Conservation (phyloP, 108 stramenopile species). For the Ochromonas danica region DNA sequence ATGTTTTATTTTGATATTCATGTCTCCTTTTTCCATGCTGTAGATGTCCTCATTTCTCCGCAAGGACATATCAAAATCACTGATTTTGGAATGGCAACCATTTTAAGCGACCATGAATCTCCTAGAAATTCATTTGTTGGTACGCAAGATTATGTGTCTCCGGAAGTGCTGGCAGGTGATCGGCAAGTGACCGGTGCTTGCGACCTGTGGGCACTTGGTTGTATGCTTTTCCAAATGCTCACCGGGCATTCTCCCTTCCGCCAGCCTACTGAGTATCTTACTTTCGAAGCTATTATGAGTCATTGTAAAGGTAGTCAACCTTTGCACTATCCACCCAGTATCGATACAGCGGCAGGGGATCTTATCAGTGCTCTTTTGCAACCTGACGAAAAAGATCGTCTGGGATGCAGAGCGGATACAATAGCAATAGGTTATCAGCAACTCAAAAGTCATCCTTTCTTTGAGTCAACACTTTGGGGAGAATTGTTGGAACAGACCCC, state of each 20-base stretch:
- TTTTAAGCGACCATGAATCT: background rate
- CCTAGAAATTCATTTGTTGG: constrained; percentile 39
- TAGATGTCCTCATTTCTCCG: constrained; percentile 38
- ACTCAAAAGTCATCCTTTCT: constrained; percentile 24
- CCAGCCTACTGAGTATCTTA: constrained; percentile 41
- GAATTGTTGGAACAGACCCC: background rate
- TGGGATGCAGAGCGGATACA: background rate
- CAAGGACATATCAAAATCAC: constrained; percentile 49
- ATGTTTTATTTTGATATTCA: background rate
- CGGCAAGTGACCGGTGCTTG: constrained; percentile 31
- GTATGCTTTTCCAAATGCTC: constrained; percentile 47
- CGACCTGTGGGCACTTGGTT: constrained; percentile 58
- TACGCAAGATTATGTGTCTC: constrained; percentile 61
- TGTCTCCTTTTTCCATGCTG: background rate
- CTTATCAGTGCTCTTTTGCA: background rate
- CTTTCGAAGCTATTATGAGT: constrained; percentile 37
- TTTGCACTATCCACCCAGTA: background rate
- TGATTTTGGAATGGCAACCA: constrained; percentile 48
- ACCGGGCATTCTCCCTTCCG: constrained; percentile 45
- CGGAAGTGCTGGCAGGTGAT: constrained; percentile 47
- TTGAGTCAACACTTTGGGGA: background rate
- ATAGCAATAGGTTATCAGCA: background rate
- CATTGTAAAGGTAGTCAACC: constrained; percentile 28
- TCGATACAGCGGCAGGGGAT: background rate
- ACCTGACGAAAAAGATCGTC: background rate